A percentile compares a stretch with the other conserved stretches of the same genome.
phyloP scores from a whole-genome alignment of 108 stramenopile genomes.

The Seminavis robusta region DNA sequence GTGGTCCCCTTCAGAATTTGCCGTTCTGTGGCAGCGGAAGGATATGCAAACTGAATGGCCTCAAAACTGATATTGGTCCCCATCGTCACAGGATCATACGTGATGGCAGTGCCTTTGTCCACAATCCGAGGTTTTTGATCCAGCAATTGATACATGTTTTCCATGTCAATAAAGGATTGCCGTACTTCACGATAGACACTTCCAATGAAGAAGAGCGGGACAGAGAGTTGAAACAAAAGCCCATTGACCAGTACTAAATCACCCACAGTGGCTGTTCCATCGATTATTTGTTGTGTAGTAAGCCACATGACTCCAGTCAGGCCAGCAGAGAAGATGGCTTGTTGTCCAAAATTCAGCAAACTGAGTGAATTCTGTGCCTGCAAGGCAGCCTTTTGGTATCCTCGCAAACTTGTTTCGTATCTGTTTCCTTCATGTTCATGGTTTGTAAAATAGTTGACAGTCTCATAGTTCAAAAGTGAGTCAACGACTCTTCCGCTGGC shows the following conservation, averaged over 20 bases:
- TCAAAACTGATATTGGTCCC: slow-evolving; percentile 62
- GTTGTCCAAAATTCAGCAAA: slow-evolving; percentile 95
- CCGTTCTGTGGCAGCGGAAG: slow-evolving; percentile 7
- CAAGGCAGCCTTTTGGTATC: slow-evolving; percentile 89
- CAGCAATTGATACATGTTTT: slow-evolving; percentile 88
- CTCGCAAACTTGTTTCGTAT: slow-evolving; percentile 80
- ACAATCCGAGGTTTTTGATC: slow-evolving; percentile 61
- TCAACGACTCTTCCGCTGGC: slow-evolving; percentile 89
- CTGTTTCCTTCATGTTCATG: slow-evolving; percentile 83
- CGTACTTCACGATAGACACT: slow-evolving; percentile 91
- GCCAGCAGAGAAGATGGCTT: slow-evolving; percentile 88
- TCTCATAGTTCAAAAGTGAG: slow-evolving; percentile 97
- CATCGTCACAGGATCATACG: slow-evolving; percentile 58
- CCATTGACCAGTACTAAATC: slow-evolving; percentile 99
- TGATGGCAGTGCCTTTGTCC: slow-evolving; percentile 24
- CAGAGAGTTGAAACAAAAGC: slow-evolving; percentile 94
- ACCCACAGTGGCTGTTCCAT: slow-evolving; percentile 91
- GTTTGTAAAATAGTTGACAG: slow-evolving; percentile 97
- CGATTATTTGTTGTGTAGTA: slow-evolving; percentile 77
- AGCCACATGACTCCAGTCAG: slow-evolving; percentile 92
- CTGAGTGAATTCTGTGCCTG: slow-evolving; percentile 88
- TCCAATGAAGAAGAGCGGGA: slow-evolving; percentile 97
- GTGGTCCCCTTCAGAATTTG: slow-evolving; percentile 71
- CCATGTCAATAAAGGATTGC: slow-evolving; percentile 96
- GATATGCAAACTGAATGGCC: slow-evolving; percentile 68